Percentiles rank a stretch among this genome's conserved stretches.
Conservation (phyloP, 225 moss, liverwort and hornwort species). For the Takakia lepidozioides region DNA sequence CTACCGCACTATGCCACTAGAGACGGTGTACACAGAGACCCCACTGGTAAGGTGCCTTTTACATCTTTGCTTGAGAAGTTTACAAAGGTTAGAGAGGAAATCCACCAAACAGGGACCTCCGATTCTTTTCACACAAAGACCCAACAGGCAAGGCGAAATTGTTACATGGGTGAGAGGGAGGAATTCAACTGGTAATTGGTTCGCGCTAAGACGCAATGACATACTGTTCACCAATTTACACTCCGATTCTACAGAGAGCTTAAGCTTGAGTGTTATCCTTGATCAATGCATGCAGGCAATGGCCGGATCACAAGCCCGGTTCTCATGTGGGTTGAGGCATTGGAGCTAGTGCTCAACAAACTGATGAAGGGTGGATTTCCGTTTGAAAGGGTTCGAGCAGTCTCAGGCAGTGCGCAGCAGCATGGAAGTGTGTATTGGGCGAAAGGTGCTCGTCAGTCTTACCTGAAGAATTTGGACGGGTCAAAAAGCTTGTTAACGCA, state of each 20-base stretch:
- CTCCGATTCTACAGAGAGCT: too few species aligned
- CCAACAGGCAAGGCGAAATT: too few species aligned
- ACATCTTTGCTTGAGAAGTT: too few species aligned
- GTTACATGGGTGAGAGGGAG: too few species aligned
- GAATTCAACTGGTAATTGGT: too few species aligned
- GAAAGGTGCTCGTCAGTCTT: conserved; percentile 26
- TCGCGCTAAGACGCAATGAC: too few species aligned
- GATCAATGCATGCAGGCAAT: conserved; percentile 24
- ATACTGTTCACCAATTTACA: too few species aligned
- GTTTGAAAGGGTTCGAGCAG: conserved; percentile 55
- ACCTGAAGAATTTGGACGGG: conserved; percentile 37
- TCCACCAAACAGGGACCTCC: too few species aligned
- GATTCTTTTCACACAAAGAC: too few species aligned
- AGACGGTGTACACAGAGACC: conserved; percentile 83
- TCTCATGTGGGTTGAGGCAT: conserved; percentile 89
- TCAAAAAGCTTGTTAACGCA: conserved; percentile 45
- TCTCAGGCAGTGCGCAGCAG: conserved; percentile 97
- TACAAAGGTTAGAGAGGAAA: too few species aligned
- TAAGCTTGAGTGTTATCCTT: too few species aligned
- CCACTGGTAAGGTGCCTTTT: conserved; percentile 32
- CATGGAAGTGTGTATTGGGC: conserved; percentile 96
- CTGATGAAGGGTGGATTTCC: conserved; percentile 51
- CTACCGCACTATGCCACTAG: conserved; percentile 70
- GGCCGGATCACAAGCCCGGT: conserved; percentile 81
- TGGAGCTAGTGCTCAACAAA: conserved; percentile 55